Base-by-base conservation (phyloP, 164 flowering plant species). In the Cinnamomum micranthum region DNA sequence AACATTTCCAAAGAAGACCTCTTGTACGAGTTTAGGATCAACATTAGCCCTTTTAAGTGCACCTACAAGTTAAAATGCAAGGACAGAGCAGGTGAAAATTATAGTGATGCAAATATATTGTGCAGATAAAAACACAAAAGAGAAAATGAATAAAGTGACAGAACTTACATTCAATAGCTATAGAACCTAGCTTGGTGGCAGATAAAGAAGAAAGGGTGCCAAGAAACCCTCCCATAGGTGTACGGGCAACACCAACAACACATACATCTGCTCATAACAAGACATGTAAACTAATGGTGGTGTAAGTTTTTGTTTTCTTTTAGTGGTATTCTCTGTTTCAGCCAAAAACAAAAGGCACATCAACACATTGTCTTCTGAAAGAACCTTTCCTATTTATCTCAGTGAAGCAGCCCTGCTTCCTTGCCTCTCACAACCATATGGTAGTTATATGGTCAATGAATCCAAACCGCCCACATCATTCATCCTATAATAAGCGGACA, bases 1-100 rank as follows among this genome's bases (percentile, higher is more conserved):
- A 76, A 95, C 99, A 83, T 95, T 95, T 35, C 99, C 99, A 82
- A 95, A 95, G 81, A 87, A 91, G 9, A 95, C 97, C 83, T 95
- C 99, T 87, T 95, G 91, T 65, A 95, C 99, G 27, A 89, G 86
- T 11, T 89, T 78, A 60, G 98, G 91, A 78, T 92, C 94, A 64
- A 95, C 81, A 74, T 84, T 88, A 50, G 99, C 94, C 80, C 92
- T 88, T 75, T 84, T 86, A 55, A 95, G 96, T 69, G 99, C 99
- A 86, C 83, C 99, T 95, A 65, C 15, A 65, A 65, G 35, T 63
- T 24, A 15, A 55, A n/a, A 69, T 27, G 50, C 23, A 31, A 65
- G 25, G 58, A 27, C 5, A 55, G 2, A 11, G 64, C 65, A 73
- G 58, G 63, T 27, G 33, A 55, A n/a, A 33, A 68, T 28, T 47